Percentiles rank a stretch among this genome's conserved stretches.
Evolutionary conservation across 352 stramenopile genomes (phyloP).

Genomic region (Globisporangium nunn): DNA sequence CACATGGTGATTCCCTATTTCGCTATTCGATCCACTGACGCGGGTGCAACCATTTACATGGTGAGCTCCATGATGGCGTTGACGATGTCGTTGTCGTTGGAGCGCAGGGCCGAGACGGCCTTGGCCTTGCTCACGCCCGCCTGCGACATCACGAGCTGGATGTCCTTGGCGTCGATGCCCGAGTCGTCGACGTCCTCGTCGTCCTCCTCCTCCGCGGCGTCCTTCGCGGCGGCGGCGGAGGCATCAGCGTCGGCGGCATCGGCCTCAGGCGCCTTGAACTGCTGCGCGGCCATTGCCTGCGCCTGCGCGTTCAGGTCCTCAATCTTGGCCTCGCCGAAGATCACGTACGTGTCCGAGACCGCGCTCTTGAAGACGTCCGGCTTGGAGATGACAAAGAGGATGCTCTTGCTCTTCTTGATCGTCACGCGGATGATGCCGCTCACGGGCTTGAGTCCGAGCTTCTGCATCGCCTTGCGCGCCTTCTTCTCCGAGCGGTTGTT

Average conservation of each 20-base stretch:
- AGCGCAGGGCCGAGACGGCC: constrained; percentile 95
- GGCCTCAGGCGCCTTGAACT: constrained; percentile 84
- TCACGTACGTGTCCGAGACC: constrained; percentile 94
- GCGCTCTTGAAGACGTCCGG: constrained; percentile 98
- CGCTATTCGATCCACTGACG: constrained; percentile 1
- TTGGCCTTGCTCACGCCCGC: constrained; percentile 90
- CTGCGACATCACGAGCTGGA: constrained; percentile 97
- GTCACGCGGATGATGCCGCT: constrained; percentile 95
- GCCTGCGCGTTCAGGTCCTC: constrained; percentile 93
- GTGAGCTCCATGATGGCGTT: constrained; percentile 99
- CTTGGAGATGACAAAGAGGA: constrained; percentile 97
- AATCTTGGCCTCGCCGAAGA: constrained; percentile 99
- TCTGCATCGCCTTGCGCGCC: constrained; percentile 98
- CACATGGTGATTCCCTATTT: not conserved
- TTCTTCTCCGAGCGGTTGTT: constrained; percentile 99
- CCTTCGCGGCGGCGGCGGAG: constrained; percentile 48
- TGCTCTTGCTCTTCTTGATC: constrained; percentile 98
- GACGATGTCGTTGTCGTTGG: constrained; percentile 98
- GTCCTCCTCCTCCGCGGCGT: constrained; percentile 90
- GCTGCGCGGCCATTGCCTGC: constrained; percentile 86
- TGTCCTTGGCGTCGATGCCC: constrained; percentile 97
- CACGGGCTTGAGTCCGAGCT: constrained; percentile 97
- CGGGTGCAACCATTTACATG: constrained; percentile 75
- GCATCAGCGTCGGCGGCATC: constrained; percentile 22
- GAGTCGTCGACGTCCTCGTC: constrained; percentile 93